Evolutionary conservation across 1,139 yeast species (phyloP).

Genomic region (Yamadazyma oceani): DNA sequence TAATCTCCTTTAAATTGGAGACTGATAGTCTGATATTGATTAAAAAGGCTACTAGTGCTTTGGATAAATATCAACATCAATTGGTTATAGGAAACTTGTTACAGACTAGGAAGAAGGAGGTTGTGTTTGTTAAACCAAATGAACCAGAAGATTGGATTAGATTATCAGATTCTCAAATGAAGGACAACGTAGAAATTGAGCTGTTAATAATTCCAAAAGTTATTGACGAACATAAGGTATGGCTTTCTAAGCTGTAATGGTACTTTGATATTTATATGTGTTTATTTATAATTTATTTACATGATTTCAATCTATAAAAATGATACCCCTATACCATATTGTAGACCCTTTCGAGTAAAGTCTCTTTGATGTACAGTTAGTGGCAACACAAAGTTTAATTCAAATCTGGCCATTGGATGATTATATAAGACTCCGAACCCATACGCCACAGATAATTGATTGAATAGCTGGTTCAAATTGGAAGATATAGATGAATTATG

Average conservation of each 20-base stretch:
- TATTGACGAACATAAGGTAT: conserved; percentile 55
- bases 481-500: conserved; percentile 5
- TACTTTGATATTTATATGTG: neutral
- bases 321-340: conserved; percentile 88
- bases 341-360: conserved; percentile 77
- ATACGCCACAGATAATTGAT: conserved; percentile 49
- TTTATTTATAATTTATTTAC: conserved; percentile 1
- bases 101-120: conserved; percentile 85
- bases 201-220: conserved; percentile 76
- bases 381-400: conserved; percentile 83
- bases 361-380: conserved; percentile 65
- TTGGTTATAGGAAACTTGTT: conserved; percentile 91
- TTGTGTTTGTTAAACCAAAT: conserved; percentile 73
- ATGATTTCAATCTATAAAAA: conserved; percentile 50
- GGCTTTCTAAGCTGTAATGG: conserved; percentile 42
- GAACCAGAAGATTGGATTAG: conserved; percentile 52
- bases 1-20: conserved; percentile 90
- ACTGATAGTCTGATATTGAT: conserved; percentile 75
- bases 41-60: conserved; percentile 73
- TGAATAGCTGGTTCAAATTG: conserved; percentile 25
- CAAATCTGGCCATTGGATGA: conserved; percentile 90
- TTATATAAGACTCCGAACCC: conserved; percentile 81
- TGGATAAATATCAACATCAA: conserved; percentile 85
- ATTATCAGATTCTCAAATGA: conserved; percentile 43
- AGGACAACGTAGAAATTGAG: conserved; percentile 60